Base-by-base conservation (phyloP, 1,139 yeast species). In the Debaryomyces singareniensis region DNA sequence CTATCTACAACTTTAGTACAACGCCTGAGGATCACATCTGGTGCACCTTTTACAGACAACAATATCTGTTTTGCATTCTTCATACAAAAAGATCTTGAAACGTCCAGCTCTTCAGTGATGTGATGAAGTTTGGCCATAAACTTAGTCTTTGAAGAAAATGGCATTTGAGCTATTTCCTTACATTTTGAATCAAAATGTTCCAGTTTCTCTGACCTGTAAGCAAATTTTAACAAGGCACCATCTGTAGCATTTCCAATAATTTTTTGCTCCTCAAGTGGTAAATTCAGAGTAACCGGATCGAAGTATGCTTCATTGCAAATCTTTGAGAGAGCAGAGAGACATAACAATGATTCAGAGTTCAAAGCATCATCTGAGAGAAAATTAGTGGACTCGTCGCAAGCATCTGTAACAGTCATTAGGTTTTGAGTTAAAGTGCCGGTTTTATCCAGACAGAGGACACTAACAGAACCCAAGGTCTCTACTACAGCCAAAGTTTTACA, bases 81-180 rank as follows among this genome's bases (percentile, higher is more conserved):
- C 54, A 44, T 77, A 78, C 24, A 55, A 61, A 23, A 78, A 61
- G 7, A 87, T n/a, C n/a, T n/a, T n/a, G n/a, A n/a, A n/a, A n/a
- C n/a, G n/a, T n/a, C n/a, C n/a, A n/a, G n/a, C n/a, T n/a, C n/a
- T n/a, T n/a, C n/a, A n/a, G n/a, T n/a, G n/a, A n/a, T n/a, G n/a
- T n/a, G n/a, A n/a, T n/a, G n/a, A n/a, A n/a, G n/a, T n/a, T n/a
- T 83, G 6, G 95, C 95, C 96, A 86, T 86, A 61, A 76, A 86
- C 57, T 91, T 91, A 51, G 94, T 72, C 14, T 64, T 55, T 0
- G 96, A 86, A 15, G 84, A 78, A 53, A 91, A 91, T 7, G 97
- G 95, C 27, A 83, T 61, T 53, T 91, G 97, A 41, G 71, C 69
- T 5, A 69, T 47, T 45, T 91, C 72, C 18, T 70, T 63, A 36